Evolutionary conservation across 805 yeast species (phyloP), one percentile per base, ranked within the genome.

Genomic region (Saccharomycopsis babjevae): DNA sequence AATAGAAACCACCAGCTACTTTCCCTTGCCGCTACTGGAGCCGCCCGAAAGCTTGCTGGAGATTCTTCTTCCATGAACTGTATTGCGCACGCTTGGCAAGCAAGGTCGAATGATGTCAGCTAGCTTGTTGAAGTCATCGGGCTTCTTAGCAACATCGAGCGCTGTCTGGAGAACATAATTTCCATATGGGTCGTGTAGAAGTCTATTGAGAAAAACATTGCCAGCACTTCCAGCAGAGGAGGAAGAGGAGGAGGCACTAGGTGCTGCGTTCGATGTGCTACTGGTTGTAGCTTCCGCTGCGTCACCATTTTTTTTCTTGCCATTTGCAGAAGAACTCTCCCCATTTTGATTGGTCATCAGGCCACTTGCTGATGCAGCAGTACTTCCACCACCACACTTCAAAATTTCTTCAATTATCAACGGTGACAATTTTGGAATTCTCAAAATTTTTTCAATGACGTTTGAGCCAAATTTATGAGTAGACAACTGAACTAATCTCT

Each of bases 1-100:
- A 20, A 3, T 13, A 46, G 18, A n/a, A 18, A 42, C 15, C 4
- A 4, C 3, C 5, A 15, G 16, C 15, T 46, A 46, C 32, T 46
- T 46, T 16, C 52, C 52, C 52, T 46, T 46, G 16, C 16, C 25
- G 25, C 25, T 42, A 36, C 18, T 39, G 20, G 56, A 34, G 20
- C 34, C 22, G 56, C 60, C 7, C 73, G 74, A 54, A 83, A 68
- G 70, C 89, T 90, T 34, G 89, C 83, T 75, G 88, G 81, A 63
- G 10, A 93, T 91, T 69, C 97, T 83, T 71, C 97, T 81, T n/a
- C 97, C 98, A 72, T 93, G 97, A 2, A 97, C 97, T 18, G 97
- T 92, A 67, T 86, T 88, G 71, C 88, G 82, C 62, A 93, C 87
- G 56, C 85, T 86, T 25, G 87, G 84, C 67, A 93, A 77, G 61